A percentile compares a stretch with the other conserved stretches of the same genome.
Evolutionary conservation across 2,329 filamentous ascomycete species (phyloP).

Genomic region (Neospermospora avenae): DNA sequence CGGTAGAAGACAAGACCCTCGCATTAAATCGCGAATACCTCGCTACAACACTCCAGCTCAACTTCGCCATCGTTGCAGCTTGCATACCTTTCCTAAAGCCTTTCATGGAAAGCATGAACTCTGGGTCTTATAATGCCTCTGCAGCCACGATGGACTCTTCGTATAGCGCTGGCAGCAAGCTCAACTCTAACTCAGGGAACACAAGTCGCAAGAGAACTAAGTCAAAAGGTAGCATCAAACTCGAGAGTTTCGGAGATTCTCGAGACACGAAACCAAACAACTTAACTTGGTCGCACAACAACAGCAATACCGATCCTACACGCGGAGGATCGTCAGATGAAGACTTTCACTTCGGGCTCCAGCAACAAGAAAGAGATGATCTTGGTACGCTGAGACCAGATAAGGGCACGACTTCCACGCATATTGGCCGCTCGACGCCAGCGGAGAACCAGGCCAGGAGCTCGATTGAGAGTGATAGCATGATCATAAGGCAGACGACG

Average conservation of each 20-base stretch:
- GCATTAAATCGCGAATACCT: constrained; percentile 17
- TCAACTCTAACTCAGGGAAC: constrained; percentile 8
- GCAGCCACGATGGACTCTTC: constrained; percentile 13
- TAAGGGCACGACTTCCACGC: constrained; percentile 11
- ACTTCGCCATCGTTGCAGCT: constrained; percentile 22
- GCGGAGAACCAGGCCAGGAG: constrained; percentile 12
- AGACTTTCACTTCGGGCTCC: constrained; percentile 4
- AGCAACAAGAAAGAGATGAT: background rate
- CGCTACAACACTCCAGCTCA: constrained; percentile 23
- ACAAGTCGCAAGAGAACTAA: constrained; percentile 10
- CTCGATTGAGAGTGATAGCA: constrained; percentile 17
- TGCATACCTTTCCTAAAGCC: constrained; percentile 26
- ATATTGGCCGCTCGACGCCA: constrained; percentile 15
- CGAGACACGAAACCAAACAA: background rate
- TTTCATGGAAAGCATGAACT: constrained; percentile 24
- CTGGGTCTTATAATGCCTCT: constrained; percentile 17
- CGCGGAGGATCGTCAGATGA: background rate
- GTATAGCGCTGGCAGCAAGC: constrained; percentile 12
- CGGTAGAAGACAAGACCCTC: constrained; percentile 18
- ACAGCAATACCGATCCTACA: background rate
- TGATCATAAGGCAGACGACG: constrained; percentile 21
- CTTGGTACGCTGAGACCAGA: constrained; percentile 18
- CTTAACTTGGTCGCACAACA: background rate
- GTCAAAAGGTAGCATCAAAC: constrained; percentile 1
- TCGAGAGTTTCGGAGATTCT: constrained; percentile 5